A percentile compares a stretch with the other conserved stretches of the same genome.
Conservation (phyloP, 768 basidiomycete genomes). For the Russula earlei region DNA sequence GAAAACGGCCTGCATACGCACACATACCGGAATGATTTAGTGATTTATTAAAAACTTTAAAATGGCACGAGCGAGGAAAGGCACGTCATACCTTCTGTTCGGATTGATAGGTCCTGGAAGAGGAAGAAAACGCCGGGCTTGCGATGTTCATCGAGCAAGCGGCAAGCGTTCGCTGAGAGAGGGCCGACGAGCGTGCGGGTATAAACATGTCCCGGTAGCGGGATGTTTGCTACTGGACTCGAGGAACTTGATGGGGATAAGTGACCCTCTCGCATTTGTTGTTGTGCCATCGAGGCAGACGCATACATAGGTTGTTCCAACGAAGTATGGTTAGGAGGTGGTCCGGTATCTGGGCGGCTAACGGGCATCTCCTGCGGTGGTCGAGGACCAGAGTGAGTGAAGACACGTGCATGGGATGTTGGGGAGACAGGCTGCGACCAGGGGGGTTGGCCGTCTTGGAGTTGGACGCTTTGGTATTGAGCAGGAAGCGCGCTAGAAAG, state of each 20-base stretch:
- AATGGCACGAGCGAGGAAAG: not conserved
- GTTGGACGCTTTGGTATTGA: conserved; percentile 14
- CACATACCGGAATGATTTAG: conserved; percentile 13
- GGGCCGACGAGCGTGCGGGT: conserved; percentile 88
- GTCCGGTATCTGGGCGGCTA: not conserved
- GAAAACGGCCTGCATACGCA: conserved; percentile 57
- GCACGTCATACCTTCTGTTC: conserved; percentile 66
- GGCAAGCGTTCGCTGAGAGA: conserved; percentile 76
- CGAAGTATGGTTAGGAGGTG: conserved; percentile 6
- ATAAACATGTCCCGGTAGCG: conserved; percentile 60
- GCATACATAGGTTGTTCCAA: conserved; percentile 21
- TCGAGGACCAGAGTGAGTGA: conserved; percentile 7
- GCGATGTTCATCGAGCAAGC: conserved; percentile 76
- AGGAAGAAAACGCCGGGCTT: conserved; percentile 88
- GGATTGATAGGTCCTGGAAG: conserved; percentile 87
- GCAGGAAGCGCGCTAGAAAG: conserved; percentile 10
- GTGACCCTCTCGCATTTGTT: conserved; percentile 19
- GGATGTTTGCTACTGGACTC: conserved; percentile 29
- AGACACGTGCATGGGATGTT: conserved; percentile 8
- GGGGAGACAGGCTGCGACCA: conserved; percentile 19
- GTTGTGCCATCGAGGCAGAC: conserved; percentile 21
- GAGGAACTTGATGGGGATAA: conserved; percentile 26
- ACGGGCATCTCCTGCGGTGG: not conserved
- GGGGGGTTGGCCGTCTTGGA: conserved; percentile 5
- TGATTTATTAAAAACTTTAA: not conserved